Percentiles rank a stretch among this genome's conserved stretches.
These are phyloP conservation scores for Irpex lacteus DNA, from an alignment of 1,284 basidiomycete genomes.

Conservation along the genomic window DNA sequence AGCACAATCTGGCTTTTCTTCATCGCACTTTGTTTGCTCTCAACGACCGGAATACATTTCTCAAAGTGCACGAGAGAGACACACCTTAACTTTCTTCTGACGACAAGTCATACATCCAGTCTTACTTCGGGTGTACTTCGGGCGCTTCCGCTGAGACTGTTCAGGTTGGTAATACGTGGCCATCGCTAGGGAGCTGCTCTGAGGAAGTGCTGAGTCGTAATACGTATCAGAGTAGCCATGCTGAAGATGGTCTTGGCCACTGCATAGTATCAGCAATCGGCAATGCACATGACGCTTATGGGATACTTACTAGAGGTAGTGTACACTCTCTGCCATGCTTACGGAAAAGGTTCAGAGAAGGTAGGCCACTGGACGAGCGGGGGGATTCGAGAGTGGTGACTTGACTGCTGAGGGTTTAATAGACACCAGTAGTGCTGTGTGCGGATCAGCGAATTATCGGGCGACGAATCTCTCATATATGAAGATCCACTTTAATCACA, in stretches of 20 bases:
- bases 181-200: conserved; percentile 40
- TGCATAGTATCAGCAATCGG: neutral
- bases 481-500: neutral
- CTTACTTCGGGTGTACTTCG: conserved; percentile 85
- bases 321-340: conserved; percentile 55
- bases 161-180: conserved; percentile 44
- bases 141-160: conserved; percentile 65
- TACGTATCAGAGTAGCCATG: neutral
- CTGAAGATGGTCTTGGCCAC: neutral
- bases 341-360: conserved; percentile 11
- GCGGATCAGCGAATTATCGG: conserved; percentile 33
- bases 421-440: conserved; percentile 9
- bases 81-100: conserved; percentile 83
- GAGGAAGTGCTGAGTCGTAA: neutral
- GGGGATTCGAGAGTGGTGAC: conserved; percentile 18
- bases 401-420: conserved; percentile 25
- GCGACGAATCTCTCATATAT: conserved; percentile 2
- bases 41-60: neutral
- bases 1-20: conserved; percentile 76
- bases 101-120: conserved; percentile 83
- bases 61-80: conserved; percentile 18
- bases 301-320: conserved; percentile 32
- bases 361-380: conserved; percentile 30
- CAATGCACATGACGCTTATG: neutral
- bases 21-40: conserved; percentile 61